These are phyloP conservation scores for Voacanga thouarsii DNA, from an alignment of 257 asterid genomes.

Conservation along the genomic window DNA sequence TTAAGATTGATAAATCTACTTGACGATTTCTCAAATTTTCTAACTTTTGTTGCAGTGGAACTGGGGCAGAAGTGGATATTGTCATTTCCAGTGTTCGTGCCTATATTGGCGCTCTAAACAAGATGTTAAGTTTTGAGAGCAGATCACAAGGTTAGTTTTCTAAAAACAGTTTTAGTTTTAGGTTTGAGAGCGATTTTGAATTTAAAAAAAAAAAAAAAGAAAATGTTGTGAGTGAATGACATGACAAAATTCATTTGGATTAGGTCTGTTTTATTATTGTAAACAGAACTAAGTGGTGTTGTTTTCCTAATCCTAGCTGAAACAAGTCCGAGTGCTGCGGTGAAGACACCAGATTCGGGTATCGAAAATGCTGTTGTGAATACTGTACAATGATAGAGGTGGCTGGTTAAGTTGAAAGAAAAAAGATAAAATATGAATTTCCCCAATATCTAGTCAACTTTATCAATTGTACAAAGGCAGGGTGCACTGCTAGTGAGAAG, in stretches of 20 bases:
- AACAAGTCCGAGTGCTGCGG: background rate
- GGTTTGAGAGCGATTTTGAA: no score
- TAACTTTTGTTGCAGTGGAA: slow-evolving; percentile 48
- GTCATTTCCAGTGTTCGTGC: slow-evolving; percentile 92
- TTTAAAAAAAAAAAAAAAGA: no score
- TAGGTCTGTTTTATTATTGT: no score
- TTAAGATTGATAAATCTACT: background rate
- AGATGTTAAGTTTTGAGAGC: slow-evolving; percentile 60
- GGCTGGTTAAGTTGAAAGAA: slow-evolving; percentile 3
- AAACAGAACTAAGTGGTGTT: no score
- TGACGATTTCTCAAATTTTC: background rate
- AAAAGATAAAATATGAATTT: background rate
- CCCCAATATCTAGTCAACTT: background rate
- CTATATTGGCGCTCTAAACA: slow-evolving; percentile 85
- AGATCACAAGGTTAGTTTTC: background rate
- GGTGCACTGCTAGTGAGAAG: background rate
- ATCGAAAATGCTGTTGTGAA: slow-evolving; percentile 2
- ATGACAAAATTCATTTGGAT: no score
- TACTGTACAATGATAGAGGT: background rate
- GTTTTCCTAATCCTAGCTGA: no score
- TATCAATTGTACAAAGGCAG: background rate
- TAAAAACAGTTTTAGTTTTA: no score
- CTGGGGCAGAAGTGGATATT: slow-evolving; percentile 85
- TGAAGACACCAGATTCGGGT: background rate
- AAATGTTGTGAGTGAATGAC: no score